phyloP scores from a whole-genome alignment of 2,329 filamentous ascomycete species.

The Pseudocercospora eumusae region DNA sequence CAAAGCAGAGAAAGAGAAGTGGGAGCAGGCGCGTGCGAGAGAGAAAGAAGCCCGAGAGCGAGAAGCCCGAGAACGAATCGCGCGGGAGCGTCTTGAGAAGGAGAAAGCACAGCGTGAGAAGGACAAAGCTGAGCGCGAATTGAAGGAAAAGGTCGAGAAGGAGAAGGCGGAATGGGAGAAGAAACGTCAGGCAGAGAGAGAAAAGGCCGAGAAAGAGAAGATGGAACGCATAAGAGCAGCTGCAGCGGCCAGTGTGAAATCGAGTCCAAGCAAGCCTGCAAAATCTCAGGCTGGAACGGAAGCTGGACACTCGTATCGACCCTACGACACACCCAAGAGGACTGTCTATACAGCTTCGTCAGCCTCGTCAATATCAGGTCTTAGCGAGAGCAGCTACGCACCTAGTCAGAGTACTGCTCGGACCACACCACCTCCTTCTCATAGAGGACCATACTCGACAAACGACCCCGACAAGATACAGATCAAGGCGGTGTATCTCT shows the following conservation, averaged over 20 bases:
- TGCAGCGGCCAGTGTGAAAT: constrained; percentile 37
- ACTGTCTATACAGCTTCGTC: constrained; percentile 49
- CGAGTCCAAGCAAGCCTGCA: constrained; percentile 41
- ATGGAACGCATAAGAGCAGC: constrained; percentile 31
- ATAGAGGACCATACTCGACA: constrained; percentile 77
- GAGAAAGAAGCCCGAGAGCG: constrained; percentile 53
- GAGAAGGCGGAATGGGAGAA: constrained; percentile 46
- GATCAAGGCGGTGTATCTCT: constrained; percentile 88
- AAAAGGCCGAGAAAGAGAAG: constrained; percentile 30
- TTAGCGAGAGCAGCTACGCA: constrained; percentile 84
- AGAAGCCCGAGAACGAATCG: constrained; percentile 50
- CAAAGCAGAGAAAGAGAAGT: constrained; percentile 54
- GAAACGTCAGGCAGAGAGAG: constrained; percentile 26
- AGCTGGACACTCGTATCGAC: constrained; percentile 52
- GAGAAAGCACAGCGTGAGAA: constrained; percentile 47
- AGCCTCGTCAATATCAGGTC: constrained; percentile 49
- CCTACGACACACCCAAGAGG: constrained; percentile 42
- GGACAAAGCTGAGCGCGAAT: constrained; percentile 43
- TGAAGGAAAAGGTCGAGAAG: constrained; percentile 43
- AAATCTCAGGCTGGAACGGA: constrained; percentile 63
- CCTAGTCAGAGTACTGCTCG: constrained; percentile 79
- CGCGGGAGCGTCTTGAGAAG: constrained; percentile 39
- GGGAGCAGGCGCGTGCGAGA: constrained; percentile 52
- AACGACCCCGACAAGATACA: constrained; percentile 95
- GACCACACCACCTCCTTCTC: constrained; percentile 77